Percentiles rank a stretch among this genome's conserved stretches.
Evolutionary conservation across 306 rosid species (phyloP).

Genomic region (Vigna unguiculata): DNA sequence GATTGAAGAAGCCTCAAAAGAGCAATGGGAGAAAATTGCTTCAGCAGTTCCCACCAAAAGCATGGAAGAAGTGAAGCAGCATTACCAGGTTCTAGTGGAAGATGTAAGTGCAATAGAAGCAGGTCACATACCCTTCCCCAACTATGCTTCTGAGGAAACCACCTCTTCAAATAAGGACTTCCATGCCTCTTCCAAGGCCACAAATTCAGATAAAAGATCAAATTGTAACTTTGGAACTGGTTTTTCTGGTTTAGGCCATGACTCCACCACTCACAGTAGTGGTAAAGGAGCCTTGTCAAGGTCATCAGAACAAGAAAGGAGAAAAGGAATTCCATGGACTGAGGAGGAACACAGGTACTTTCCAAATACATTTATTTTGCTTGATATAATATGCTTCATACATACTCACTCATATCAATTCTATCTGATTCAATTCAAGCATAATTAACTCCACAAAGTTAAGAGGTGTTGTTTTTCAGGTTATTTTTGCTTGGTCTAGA

Average conservation of each 20-base stretch:
- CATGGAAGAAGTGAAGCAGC: slow-evolving; percentile 80
- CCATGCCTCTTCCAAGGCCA: slow-evolving; percentile 60
- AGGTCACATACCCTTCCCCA: slow-evolving; percentile 73
- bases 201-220: slow-evolving; percentile 73
- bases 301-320: slow-evolving; percentile 88
- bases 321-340: slow-evolving; percentile 98
- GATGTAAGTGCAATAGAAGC: slow-evolving; percentile 84
- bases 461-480: slow-evolving; percentile 49
- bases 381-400: not conserved
- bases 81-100: slow-evolving; percentile 74
- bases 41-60: slow-evolving; percentile 70
- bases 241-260: slow-evolving; percentile 70
- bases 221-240: slow-evolving; percentile 70
- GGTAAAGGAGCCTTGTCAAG: slow-evolving; percentile 82
- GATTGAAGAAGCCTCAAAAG: slow-evolving; percentile 63
- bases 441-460: not conserved
- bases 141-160: slow-evolving; percentile 61
- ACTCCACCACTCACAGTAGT: slow-evolving; percentile 61
- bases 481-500: slow-evolving; percentile 94
- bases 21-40: slow-evolving; percentile 89
- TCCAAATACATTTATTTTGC: slow-evolving; percentile 36
- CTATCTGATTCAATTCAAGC: not conserved
- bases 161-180: slow-evolving; percentile 64
- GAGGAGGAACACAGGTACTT: slow-evolving; percentile 97
- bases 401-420: not conserved